Base-by-base conservation (phyloP, 2,329 filamentous ascomycete species). In the Colletotrichum tropicicola region DNA sequence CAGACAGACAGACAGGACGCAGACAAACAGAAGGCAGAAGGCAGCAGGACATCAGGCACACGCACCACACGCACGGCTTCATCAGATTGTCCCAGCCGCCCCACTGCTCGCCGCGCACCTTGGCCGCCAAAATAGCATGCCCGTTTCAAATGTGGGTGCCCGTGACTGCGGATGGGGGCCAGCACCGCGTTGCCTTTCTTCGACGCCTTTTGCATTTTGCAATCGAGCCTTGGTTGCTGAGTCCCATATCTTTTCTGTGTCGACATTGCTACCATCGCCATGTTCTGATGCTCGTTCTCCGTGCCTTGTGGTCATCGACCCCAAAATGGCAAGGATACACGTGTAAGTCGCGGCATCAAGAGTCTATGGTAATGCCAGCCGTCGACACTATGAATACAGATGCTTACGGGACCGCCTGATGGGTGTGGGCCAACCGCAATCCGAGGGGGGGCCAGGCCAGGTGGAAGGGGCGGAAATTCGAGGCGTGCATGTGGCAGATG, bases 61-160 rank as follows among this genome's bases (percentile, higher is more conserved):
- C 49, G 19, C 35, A 57, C 56, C 25, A 9, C 57, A 65, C 15
- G 23, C 32, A 9, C 49, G 51, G 30, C 44, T 57, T 57, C 52
- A 52, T 57, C 51, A 39, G 51, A 60, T 37, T 37, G 25, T 60
- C 25, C 55, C 55, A 37, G 41, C 27, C 35, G 27, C 57, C 57
- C 61, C 61, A 53, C 51, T 49, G 58, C 58, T 23, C 37, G 44
- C 35, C 37, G 57, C 35, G 35, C 39, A 53, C 44, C 32, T 52
- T 41, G n/a, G 51, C 58, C 58, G 62, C 59, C 51, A 58, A 62
- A 66, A 53, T 63, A 66, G 51, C 59, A 51, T 25, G 47, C 30
- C 37, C 23, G 58, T 66, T 66, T 66, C 62, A 52, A 45, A 52
- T 49, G 44, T 44, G 52, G 51, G 35, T 52, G 23, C 41, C 60